Evolutionary conservation across 192 early-diverging fungal genomes (phyloP), one percentile per base, ranked within the genome.

Genomic region (Anaeromyces robustus): DNA sequence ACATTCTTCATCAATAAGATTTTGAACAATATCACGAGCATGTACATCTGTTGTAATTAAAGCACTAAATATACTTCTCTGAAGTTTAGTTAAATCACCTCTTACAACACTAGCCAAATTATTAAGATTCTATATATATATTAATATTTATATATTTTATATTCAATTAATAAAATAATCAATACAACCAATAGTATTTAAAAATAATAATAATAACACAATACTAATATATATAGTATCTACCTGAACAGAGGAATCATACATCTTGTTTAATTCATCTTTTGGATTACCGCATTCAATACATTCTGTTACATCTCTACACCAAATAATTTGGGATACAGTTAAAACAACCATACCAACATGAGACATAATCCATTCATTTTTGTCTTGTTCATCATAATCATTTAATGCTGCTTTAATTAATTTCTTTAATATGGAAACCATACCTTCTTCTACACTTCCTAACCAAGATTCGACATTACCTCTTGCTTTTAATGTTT

Each of bases 401-500:
- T 91, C 90, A 29, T 85, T 85, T 26, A 91, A 78, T 14, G 90
- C 88, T 43, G 82, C 79, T 82, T 91, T 91, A 78, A 91, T 84
- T 26, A 89, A 81, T 30, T 87, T 77, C 1, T 87, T 77, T 30
- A 91, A 80, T 29, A 89, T 84, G 1, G 84, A 82, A 29, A 91
- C 86, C 90, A 91, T 91, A 22, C 80, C 87, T 82, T 91, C 90
- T 82, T 91, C 90, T 11, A 91, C 90, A 59, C 83, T 87, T n/a
- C 88, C 85, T 28, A 91, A 85, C 90, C 90, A 91, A 12, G 86
- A 85, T 77, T 91, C 90, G n/a, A 91, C 90, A 80, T 91, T 91
- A 30, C 90, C 90, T 79, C 90, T 81, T n/a, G 90, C 90, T 80
- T 91, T 91, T 77, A 91, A 86, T 30, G 86, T 87, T 81, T 91